A percentile compares a stretch with the other conserved stretches of the same genome.
phyloP scores from a whole-genome alignment of 2,329 filamentous ascomycete species.

The Onygenales sp. region DNA sequence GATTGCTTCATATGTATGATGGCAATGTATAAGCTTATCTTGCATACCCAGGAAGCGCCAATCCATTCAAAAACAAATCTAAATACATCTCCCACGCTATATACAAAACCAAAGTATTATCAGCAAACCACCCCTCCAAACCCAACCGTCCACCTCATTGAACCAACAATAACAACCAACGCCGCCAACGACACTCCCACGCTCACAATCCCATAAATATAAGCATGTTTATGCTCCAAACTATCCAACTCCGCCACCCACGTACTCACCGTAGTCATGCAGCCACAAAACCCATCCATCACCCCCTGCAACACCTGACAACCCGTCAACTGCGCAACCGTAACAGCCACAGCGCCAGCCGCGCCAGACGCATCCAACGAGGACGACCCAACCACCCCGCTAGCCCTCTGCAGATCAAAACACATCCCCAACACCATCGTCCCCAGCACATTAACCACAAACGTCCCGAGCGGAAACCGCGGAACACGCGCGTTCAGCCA shows the following conservation, averaged over 20 bases:
- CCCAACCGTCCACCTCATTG: conserved; percentile 44
- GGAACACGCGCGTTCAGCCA: conserved; percentile 58
- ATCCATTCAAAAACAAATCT: not conserved
- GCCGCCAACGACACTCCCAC: conserved; percentile 39
- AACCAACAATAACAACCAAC: conserved; percentile 46
- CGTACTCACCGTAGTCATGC: conserved; percentile 57
- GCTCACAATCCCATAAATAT: conserved; percentile 46
- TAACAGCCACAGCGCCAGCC: conserved; percentile 34
- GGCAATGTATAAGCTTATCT: not conserved
- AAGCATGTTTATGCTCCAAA: conserved; percentile 49
- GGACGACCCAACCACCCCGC: conserved; percentile 35
- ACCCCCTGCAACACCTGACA: conserved; percentile 61
- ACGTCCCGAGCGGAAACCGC: conserved; percentile 77
- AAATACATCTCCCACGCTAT: not conserved
- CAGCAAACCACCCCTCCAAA: conserved; percentile 26
- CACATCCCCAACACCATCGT: conserved; percentile 65
- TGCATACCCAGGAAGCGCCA: not conserved
- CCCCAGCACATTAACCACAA: conserved; percentile 69
- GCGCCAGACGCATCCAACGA: not conserved
- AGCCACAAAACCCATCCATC: conserved; percentile 60
- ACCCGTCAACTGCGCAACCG: conserved; percentile 30
- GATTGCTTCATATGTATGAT: not conserved
- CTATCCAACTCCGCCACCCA: conserved; percentile 54
- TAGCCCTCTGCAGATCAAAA: conserved; percentile 66
- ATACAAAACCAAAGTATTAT: not conserved